Evolutionary conservation across 345 rosid genomes (phyloP), one percentile per base, ranked within the genome.

Genomic region (Hibiscus syriacus): DNA sequence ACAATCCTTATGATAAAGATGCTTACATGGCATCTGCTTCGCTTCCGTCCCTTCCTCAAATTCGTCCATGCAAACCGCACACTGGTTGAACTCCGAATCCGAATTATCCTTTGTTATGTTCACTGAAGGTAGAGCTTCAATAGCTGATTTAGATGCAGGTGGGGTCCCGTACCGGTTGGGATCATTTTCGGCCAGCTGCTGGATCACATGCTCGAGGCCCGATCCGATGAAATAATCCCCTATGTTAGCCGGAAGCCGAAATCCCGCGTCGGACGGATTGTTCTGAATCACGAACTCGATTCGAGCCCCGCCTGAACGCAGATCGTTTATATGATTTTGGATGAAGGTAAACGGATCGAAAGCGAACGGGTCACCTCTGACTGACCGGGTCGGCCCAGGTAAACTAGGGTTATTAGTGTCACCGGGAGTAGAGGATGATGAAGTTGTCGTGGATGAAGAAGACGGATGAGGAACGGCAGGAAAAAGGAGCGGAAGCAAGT

Each of bases 181-280:
- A 64, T 87, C 93, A 29, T 87, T 83, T 73, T 87, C 90, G 0
- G 85, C 83, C 29, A 87, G 75, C 46, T 87, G 88, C 25, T 87
- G 88, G 66, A 87, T 85, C 73, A 87, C 46, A 69, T 87, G 85
- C 80, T 87, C 93, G 19, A 87, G 86, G 6, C 88, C 88, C 22
- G 87, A 84, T 1, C 90, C 92, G 5, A 80, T 49, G 69, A 85
- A 87, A 81, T 85, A 87, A 56, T 87, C 92, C 0, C 92, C 93
- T 0, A 82, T 77, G 75, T 53, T 70, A 1, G 70, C 71, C 0
- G 82, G 83, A 2, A 76, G 68, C 17, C 75, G 74, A 45, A 82
- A 70, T 3, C 69, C 71, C 59, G 16, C 45, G 60, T 41, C 82
- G 36, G 66, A 58, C 17, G 71, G 80, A 27, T 73, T 73, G 57